These are phyloP conservation scores for Megacollybia marginata DNA, from an alignment of 768 basidiomycete species.

Conservation along the genomic window DNA sequence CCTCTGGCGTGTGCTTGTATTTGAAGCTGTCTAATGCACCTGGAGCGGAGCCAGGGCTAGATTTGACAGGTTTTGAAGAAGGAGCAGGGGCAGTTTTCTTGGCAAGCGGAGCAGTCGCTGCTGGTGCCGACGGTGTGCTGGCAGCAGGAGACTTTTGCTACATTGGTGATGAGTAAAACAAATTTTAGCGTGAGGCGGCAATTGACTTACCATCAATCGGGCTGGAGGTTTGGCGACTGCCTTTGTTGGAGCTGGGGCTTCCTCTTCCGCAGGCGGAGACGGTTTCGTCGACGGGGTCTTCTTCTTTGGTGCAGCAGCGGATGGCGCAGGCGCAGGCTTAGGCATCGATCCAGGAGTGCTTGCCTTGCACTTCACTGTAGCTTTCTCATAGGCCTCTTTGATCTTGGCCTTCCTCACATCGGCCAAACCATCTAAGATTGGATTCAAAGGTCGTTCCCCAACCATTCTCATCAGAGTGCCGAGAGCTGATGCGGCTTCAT, in stretches of 20 bases:
- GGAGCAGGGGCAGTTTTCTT: slow-evolving; percentile 40
- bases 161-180: not conserved
- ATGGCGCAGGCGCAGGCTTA: slow-evolving; percentile 25
- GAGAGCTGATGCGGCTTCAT: slow-evolving; percentile 81
- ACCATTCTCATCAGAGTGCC: slow-evolving; percentile 96
- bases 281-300: slow-evolving; percentile 15
- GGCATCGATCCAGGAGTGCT: slow-evolving; percentile 44
- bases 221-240: slow-evolving; percentile 44
- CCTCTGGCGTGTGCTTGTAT: slow-evolving; percentile 86
- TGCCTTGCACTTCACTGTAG: slow-evolving; percentile 82
- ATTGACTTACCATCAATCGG: slow-evolving; percentile 30
- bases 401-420: slow-evolving; percentile 89
- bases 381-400: slow-evolving; percentile 88
- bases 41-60: slow-evolving; percentile 38
- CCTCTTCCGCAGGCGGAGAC: slow-evolving; percentile 15
- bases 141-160: slow-evolving; percentile 1
- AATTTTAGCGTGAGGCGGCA: slow-evolving; percentile 1
- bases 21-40: slow-evolving; percentile 77
- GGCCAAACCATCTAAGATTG: slow-evolving; percentile 75
- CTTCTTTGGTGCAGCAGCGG: slow-evolving; percentile 26
- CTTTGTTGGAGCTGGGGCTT: slow-evolving; percentile 32
- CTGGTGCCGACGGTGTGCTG: slow-evolving; percentile 25
- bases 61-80: slow-evolving; percentile 34
- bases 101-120: slow-evolving; percentile 23
- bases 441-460: slow-evolving; percentile 86